Evolutionary conservation across 192 early-diverging fungal species (phyloP).

Genomic region (Lunasporangiospora selenospora): DNA sequence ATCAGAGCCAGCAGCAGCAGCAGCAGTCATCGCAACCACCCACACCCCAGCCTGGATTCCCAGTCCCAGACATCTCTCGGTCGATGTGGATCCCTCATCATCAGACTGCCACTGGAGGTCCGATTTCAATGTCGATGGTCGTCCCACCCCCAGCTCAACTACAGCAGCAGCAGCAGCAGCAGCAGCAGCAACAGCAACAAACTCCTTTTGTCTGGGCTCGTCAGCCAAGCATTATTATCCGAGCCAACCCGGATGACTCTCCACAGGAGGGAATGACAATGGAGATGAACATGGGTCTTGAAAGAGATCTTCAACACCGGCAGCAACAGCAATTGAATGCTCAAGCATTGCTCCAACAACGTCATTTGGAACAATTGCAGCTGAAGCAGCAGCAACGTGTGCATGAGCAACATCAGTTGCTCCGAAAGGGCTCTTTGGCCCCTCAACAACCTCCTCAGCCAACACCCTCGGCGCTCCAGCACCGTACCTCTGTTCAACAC

Average conservation of each 20-base stretch:
- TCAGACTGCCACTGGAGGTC: too few relatives aligned
- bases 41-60: neutral
- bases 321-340: slow-evolving; percentile 27
- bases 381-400: slow-evolving; percentile 13
- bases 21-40: slow-evolving; percentile 3
- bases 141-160: slow-evolving; percentile 2
- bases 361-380: slow-evolving; percentile 9
- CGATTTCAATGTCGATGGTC: too few relatives aligned
- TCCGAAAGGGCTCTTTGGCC: slow-evolving; percentile 11
- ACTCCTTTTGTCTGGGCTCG: too few relatives aligned
- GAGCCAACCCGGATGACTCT: slow-evolving; percentile 26
- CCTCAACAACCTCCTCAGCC: neutral
- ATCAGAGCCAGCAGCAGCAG: slow-evolving; percentile 7
- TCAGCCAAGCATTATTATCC: slow-evolving; percentile 36
- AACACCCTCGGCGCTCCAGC: slow-evolving; percentile 7
- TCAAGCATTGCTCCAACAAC: slow-evolving; percentile 32
- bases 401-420: slow-evolving; percentile 12
- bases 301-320: neutral
- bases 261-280: slow-evolving; percentile 11
- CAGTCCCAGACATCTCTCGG: slow-evolving; percentile 3
- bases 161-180: slow-evolving; percentile 11
- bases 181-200: slow-evolving; percentile 1
- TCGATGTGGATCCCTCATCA: slow-evolving; percentile 34
- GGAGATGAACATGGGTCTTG: slow-evolving; percentile 13
- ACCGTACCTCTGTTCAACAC: slow-evolving; percentile 26